Conservation (phyloP, 345 rosid species). For the Eucalyptus tenuipes region DNA sequence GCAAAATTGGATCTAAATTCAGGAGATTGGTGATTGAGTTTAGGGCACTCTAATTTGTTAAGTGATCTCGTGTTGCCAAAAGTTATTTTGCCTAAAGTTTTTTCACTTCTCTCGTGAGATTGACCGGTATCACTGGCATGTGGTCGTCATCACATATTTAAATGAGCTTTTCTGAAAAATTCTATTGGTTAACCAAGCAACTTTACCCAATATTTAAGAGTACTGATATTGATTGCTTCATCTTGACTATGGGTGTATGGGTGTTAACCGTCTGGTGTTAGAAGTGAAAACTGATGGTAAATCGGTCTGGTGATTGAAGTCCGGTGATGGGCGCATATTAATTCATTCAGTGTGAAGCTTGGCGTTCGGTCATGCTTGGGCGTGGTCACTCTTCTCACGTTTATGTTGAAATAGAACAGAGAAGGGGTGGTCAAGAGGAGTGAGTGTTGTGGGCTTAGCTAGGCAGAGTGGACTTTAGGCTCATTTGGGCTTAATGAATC, state of each 20-base stretch:
- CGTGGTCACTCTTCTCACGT: fast-evolving
- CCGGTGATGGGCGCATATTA: no score
- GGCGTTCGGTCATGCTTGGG: no score
- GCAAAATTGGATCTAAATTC: background rate
- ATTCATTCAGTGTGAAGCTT: no score
- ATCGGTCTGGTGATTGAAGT: no score
- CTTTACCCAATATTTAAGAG: background rate
- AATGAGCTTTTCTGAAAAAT: background rate
- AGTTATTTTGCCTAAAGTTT: background rate
- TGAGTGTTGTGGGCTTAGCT: no score
- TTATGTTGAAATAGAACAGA: no score
- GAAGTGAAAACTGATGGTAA: no score
- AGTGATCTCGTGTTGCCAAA: background rate
- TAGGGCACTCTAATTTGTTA: background rate
- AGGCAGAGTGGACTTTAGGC: no score
- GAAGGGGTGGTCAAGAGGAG: no score
- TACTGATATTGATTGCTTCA: background rate
- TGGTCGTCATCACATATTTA: background rate
- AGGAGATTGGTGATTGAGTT: background rate
- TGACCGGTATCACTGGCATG: background rate
- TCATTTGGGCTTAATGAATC: no score
- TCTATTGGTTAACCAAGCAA: background rate
- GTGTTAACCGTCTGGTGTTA: no score
- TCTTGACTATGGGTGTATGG: no score
- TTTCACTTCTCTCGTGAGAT: background rate